A percentile compares a stretch with the other conserved stretches of the same genome.
Evolutionary conservation across 768 basidiomycete species (phyloP).

Genomic region (Paxillus rubicundulus): DNA sequence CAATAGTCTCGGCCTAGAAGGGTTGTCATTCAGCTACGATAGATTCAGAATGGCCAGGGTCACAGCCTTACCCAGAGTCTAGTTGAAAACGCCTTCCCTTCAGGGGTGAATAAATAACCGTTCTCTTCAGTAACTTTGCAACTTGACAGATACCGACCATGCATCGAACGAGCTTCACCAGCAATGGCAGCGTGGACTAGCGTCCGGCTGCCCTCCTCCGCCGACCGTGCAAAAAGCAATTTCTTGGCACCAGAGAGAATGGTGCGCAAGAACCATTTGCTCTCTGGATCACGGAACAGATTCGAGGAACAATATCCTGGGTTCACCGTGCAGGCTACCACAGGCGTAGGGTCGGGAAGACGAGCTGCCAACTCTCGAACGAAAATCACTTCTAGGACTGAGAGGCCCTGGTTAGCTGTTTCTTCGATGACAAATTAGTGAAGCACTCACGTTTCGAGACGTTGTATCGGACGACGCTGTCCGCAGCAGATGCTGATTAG

Average conservation of each 20-base stretch:
- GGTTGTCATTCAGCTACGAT: neutral
- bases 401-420: neutral
- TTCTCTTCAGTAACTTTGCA: constrained; percentile 27
- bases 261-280: constrained; percentile 1
- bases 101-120: constrained; percentile 27
- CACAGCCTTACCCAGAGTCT: constrained; percentile 33
- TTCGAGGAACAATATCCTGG: constrained; percentile 36
- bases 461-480: constrained; percentile 19
- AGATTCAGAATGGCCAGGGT: neutral
- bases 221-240: constrained; percentile 23
- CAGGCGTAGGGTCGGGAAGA: constrained; percentile 18
- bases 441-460: constrained; percentile 24
- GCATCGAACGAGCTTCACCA: constrained; percentile 20
- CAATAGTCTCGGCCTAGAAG: constrained; percentile 22
- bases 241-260: neutral
- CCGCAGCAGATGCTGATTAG: neutral
- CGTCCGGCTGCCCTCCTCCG: constrained; percentile 35
- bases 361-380: constrained; percentile 31
- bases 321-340: constrained; percentile 27
- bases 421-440: neutral
- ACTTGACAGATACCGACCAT: constrained; percentile 31
- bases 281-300: constrained; percentile 17
- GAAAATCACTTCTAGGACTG: constrained; percentile 35
- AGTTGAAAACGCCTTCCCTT: constrained; percentile 27
- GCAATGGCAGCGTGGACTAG: constrained; percentile 34